phyloP scores from a whole-genome alignment of 768 basidiomycete genomes.

The Cystobasidiopsis lactophilus region DNA sequence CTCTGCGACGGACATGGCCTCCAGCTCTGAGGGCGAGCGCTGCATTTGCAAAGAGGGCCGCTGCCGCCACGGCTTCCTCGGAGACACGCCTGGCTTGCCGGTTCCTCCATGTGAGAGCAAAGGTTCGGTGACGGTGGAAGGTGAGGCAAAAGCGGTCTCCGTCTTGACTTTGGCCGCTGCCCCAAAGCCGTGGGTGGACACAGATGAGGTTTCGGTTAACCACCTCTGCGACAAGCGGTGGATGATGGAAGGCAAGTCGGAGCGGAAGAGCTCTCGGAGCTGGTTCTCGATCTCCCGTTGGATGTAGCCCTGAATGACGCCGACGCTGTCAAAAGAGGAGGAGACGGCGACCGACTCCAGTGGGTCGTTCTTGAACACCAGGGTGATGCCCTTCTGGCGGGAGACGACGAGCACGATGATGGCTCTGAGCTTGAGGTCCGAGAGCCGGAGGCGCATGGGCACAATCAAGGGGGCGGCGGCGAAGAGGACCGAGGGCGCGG shows the following conservation, averaged over 20 bases:
- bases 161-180: background rate
- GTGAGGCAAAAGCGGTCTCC: background rate
- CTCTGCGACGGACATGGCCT: slow-evolving; percentile 31
- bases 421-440: slow-evolving; percentile 78
- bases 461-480: slow-evolving; percentile 89
- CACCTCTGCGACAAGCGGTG: slow-evolving; percentile 42
- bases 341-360: slow-evolving; percentile 94
- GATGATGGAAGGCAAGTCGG: slow-evolving; percentile 89
- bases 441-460: slow-evolving; percentile 90
- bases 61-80: background rate
- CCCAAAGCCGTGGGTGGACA: background rate
- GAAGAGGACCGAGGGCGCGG: slow-evolving; percentile 67
- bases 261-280: slow-evolving; percentile 90
- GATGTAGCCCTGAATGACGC: slow-evolving; percentile 91
- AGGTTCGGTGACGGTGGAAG: background rate
- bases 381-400: slow-evolving; percentile 89
- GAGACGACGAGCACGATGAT: slow-evolving; percentile 96
- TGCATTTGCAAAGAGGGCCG: background rate
- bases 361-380: slow-evolving; percentile 98
- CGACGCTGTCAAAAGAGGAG: slow-evolving; percentile 92
- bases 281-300: slow-evolving; percentile 94
- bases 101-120: too few species aligned
- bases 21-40: background rate
- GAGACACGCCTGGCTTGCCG: background rate
- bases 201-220: background rate